Base-by-base conservation (phyloP, 2,329 filamentous ascomycete species). In the Amauroascus verrucosus region DNA sequence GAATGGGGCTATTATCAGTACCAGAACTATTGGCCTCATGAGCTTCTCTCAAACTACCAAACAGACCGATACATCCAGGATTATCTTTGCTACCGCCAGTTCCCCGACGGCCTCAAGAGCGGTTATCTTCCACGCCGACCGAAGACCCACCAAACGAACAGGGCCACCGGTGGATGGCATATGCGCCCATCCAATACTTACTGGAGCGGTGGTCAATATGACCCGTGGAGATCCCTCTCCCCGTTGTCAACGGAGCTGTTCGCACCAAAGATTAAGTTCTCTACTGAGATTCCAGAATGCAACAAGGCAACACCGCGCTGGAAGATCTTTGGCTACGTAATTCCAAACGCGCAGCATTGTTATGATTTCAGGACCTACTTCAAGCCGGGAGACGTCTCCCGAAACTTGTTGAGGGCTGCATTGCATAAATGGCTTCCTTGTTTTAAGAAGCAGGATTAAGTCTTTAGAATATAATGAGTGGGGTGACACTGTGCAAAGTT, bases 1-100 rank as follows among this genome's bases (percentile, higher is more conserved):
- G 69, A 79, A 60, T 77, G 72, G 71, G 77, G 76, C 8, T 78
- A 67, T 62, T 75, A 72, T 60, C 73, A 76, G 60, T 67, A 67
- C 49, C 70, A 72, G 32, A 79, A 79, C 58, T 61, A 72, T 1
- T 20, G 6, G 2, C 60, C 65, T 16, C 68, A 73, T 53, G 70
- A 74, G 33, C 63, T 79, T 7, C 64, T 75, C 24, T 76, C 74
- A 14, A 69, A 67, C 32, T 77, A 71, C 58, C 72, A 76, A 58
- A 70, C 69, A 16, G 65, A 75, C 11, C 55, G 67, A 6, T 72
- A 75, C 58, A 66, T 71, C 53, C 66, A 70, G 45, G 65, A 70
- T 43, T 65, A 72, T 38, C 64, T 70, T 50, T 79, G 77, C 63
- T 68, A 76, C 56, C 68, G 68, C 14, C 70, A 76, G 51, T 79